Evolutionary conservation across 352 stramenopile genomes (phyloP).

Genomic region (Phytophthora sansomeana): DNA sequence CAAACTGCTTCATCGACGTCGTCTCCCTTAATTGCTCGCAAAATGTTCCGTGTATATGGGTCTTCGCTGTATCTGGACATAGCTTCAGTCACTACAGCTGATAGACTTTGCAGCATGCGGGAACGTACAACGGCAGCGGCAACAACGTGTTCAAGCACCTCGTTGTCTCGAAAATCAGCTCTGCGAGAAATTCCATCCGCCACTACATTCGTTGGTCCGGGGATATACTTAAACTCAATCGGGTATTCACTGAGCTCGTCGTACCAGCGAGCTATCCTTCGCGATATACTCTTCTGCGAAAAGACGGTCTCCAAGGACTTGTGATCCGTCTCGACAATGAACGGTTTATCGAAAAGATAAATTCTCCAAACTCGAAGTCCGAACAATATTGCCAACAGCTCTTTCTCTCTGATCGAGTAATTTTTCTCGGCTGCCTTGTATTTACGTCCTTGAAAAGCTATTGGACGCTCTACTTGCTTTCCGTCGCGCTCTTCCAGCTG

Average conservation of each 20-base stretch:
- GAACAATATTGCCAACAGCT: conserved; percentile 15
- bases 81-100: too few relatives aligned
- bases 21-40: too few relatives aligned
- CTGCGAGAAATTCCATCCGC: conserved; percentile 23
- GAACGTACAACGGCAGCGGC: not conserved
- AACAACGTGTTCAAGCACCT: too few relatives aligned
- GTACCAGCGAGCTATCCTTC: conserved; percentile 11
- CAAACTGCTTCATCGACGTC: too few relatives aligned
- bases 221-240: conserved; percentile 16
- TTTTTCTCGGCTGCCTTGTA: conserved; percentile 5
- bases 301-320: conserved; percentile 15
- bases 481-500: not conserved
- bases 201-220: not conserved
- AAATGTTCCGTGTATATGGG: too few relatives aligned
- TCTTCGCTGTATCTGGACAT: too few relatives aligned
- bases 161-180: conserved; percentile 14
- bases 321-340: conserved; percentile 20
- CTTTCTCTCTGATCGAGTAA: conserved; percentile 14
- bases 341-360: conserved; percentile 11
- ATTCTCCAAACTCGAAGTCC: conserved; percentile 7
- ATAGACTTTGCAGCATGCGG: not conserved
- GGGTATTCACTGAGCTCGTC: conserved; percentile 21
- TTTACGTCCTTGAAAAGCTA: conserved; percentile 16
- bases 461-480: conserved; percentile 1
- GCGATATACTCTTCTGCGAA: conserved; percentile 16